Conservation (phyloP, 1,284 basidiomycete genomes). For the Xerocomus amazonicus region DNA sequence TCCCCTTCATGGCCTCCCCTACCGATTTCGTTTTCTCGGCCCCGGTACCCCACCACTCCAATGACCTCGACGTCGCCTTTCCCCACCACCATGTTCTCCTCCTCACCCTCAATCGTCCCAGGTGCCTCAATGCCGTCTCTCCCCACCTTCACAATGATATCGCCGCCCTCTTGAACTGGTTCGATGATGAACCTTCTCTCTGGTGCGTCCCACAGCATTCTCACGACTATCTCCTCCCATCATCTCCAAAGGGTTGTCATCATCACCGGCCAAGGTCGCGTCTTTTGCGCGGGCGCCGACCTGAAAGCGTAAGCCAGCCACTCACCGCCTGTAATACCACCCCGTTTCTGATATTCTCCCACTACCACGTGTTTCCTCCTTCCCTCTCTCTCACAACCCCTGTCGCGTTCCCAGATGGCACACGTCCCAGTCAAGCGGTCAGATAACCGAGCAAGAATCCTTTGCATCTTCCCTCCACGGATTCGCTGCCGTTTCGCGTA, state of each 20-base stretch:
- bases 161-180: conserved; percentile 64
- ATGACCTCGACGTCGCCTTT: conserved; percentile 55
- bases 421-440: conserved; percentile 12
- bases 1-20: no score
- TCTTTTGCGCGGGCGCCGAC: conserved; percentile 83
- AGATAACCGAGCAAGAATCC: conserved; percentile 41
- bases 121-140: conserved; percentile 71
- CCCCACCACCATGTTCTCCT: conserved; percentile 67
- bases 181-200: conserved; percentile 66
- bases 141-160: conserved; percentile 58
- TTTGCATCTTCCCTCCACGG: conserved; percentile 50
- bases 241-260: conserved; percentile 59
- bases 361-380: neutral
- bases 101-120: conserved; percentile 73
- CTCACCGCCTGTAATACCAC: neutral
- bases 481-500: conserved; percentile 73
- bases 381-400: neutral
- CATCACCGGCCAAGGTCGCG: conserved; percentile 71
- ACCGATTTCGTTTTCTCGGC: no score
- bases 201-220: conserved; percentile 51
- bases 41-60: conserved; percentile 37
- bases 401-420: conserved; percentile 20
- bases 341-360: neutral
- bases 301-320: conserved; percentile 56
- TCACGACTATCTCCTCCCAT: neutral